Evolutionary conservation across 371 early-diverging fungal genomes (phyloP).

Genomic region (Rhizomucor pusillus): DNA sequence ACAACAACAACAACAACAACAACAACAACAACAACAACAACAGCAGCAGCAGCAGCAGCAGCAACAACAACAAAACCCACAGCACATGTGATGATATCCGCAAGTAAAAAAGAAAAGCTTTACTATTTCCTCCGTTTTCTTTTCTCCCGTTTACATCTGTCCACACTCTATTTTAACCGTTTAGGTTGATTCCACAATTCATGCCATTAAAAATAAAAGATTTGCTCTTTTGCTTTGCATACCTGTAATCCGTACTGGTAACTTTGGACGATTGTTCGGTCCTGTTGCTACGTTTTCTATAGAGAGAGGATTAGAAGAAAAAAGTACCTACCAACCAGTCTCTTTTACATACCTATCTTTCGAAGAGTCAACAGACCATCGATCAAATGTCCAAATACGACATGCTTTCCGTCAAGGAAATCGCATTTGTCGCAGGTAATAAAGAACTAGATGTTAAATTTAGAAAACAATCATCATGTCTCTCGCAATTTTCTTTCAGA

Average conservation of each 20-base stretch:
- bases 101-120: too few relatives aligned
- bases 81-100: constrained; percentile 1
- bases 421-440: constrained; percentile 89
- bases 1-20: constrained; percentile 29
- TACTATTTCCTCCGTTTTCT: too few relatives aligned
- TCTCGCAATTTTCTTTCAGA: too few relatives aligned
- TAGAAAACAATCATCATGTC: too few relatives aligned
- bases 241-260: constrained; percentile 87
- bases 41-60: constrained; percentile 45
- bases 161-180: constrained; percentile 26
- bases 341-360: constrained; percentile 62
- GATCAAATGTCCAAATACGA: constrained; percentile 85
- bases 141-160: constrained; percentile 25
- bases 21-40: constrained; percentile 26
- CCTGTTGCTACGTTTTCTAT: constrained; percentile 88
- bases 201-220: neutral
- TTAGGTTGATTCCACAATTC: neutral
- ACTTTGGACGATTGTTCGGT: constrained; percentile 83
- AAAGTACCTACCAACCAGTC: neutral
- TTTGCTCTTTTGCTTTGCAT: constrained; percentile 36
- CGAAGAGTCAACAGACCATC: constrained; percentile 87
- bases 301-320: neutral
- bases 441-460: too few relatives aligned
- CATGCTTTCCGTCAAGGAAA: constrained; percentile 93
- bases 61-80: constrained; percentile 12